Conservation (phyloP, 2,329 filamentous ascomycete species). For the Tolypocladium endophyticum region DNA sequence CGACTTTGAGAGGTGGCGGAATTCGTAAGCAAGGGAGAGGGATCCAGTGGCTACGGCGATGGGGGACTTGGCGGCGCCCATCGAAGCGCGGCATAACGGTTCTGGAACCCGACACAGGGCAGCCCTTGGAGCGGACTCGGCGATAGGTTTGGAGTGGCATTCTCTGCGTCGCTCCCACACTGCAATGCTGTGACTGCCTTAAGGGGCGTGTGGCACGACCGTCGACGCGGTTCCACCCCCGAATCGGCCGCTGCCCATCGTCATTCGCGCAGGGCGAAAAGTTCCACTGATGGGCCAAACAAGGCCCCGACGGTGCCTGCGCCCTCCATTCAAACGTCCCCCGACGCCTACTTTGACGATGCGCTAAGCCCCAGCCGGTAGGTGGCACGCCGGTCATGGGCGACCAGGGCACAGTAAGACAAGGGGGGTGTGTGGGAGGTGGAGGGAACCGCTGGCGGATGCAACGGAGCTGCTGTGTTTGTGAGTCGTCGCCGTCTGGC, state of each 20-base stretch:
- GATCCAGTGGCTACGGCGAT: not conserved
- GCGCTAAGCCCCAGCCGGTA: constrained; percentile 11
- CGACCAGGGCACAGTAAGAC: not conserved
- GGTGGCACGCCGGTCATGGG: constrained; percentile 7
- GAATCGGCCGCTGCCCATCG: not conserved
- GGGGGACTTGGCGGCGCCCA: not conserved
- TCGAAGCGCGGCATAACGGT: not conserved
- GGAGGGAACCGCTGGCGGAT: not conserved
- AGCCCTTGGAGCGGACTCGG: not conserved
- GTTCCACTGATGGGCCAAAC: not conserved
- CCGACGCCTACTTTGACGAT: not conserved
- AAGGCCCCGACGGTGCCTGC: not conserved
- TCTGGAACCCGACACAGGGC: not conserved
- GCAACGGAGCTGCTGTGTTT: not conserved
- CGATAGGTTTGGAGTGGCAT: not conserved
- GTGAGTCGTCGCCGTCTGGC: not conserved
- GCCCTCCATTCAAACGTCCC: not conserved
- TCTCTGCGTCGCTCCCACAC: not conserved
- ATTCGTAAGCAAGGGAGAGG: not conserved
- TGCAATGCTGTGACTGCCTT: not conserved
- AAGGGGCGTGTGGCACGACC: not conserved
- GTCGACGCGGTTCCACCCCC: not conserved
- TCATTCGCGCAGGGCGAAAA: not conserved
- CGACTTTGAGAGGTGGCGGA: not conserved
- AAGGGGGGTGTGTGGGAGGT: not conserved